These are phyloP conservation scores for Blakeslea trispora DNA, from an alignment of 371 early-diverging fungal species.

Conservation along the genomic window DNA sequence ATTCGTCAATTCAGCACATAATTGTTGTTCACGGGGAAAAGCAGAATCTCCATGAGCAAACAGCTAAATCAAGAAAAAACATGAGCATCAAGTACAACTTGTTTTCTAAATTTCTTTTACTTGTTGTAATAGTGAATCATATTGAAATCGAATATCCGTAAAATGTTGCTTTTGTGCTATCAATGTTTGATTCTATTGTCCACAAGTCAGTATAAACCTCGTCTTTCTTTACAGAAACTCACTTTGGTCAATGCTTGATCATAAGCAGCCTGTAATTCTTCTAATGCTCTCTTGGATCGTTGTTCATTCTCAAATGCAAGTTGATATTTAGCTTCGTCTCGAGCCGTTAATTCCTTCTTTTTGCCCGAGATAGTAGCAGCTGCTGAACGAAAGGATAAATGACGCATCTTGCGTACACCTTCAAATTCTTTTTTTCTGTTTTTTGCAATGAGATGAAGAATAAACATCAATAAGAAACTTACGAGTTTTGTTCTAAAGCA, in stretches of 20 bases:
- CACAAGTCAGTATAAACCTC: not conserved
- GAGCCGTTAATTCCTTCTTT: constrained; percentile 37
- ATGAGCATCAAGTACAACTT: not conserved
- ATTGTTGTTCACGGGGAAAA: constrained; percentile 34
- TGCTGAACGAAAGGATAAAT: constrained; percentile 39
- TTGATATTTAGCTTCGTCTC: constrained; percentile 44
- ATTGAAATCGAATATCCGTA: constrained; percentile 11
- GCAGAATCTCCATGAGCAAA: constrained; percentile 24
- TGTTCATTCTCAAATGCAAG: constrained; percentile 48
- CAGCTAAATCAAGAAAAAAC: constrained; percentile 19
- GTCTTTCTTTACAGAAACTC: not conserved
- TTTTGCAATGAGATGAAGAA: not conserved
- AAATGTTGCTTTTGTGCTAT: constrained; percentile 19
- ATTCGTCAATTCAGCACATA: constrained; percentile 32
- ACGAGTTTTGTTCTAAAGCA: constrained; percentile 24
- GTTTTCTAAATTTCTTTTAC: no score
- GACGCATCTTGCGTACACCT: constrained; percentile 38
- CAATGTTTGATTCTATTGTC: constrained; percentile 12
- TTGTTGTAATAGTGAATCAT: constrained; percentile 21
- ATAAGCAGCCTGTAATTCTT: constrained; percentile 12
- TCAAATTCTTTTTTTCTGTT: constrained; percentile 43
- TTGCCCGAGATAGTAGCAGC: constrained; percentile 45
- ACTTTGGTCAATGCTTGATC: constrained; percentile 4
- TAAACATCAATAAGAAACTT: no score
- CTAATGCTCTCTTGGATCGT: constrained; percentile 33